Conservation (phyloP, 345 rosid species). For the Hirschfeldia incana region DNA sequence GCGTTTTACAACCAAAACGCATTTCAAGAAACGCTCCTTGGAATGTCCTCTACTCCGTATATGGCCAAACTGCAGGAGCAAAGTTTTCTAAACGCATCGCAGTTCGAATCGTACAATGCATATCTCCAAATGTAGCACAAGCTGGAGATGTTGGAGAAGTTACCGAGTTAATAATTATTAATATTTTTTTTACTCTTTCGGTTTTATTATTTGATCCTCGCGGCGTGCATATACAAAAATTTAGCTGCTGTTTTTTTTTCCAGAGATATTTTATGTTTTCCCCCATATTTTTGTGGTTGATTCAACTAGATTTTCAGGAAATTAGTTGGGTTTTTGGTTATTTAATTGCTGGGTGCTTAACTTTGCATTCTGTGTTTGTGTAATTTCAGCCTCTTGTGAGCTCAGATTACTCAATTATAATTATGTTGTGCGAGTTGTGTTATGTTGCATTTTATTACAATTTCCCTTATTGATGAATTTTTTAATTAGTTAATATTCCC, state of each 20-base stretch:
- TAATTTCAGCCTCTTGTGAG: slow-evolving; percentile 22
- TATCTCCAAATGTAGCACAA: slow-evolving; percentile 45
- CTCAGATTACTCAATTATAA: slow-evolving; percentile 6
- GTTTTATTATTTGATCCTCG: slow-evolving; percentile 17
- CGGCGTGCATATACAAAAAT: slow-evolving; percentile 30
- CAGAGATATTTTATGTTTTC: neutral
- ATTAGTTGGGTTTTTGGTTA: slow-evolving; percentile 25
- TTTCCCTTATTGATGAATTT: too few species aligned
- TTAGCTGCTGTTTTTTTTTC: slow-evolving; percentile 1
- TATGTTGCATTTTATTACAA: neutral
- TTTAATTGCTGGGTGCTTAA: slow-evolving; percentile 16
- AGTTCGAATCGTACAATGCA: slow-evolving; percentile 51
- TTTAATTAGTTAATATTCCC: too few species aligned
- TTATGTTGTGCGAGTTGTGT: slow-evolving; percentile 9
- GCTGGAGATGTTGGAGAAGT: slow-evolving; percentile 26
- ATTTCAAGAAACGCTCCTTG: slow-evolving; percentile 49
- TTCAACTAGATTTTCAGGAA: slow-evolving; percentile 26
- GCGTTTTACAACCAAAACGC: slow-evolving; percentile 47
- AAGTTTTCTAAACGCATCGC: slow-evolving; percentile 59
- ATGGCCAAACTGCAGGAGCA: slow-evolving; percentile 64
- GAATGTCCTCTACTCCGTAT: slow-evolving; percentile 52
- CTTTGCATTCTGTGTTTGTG: neutral
- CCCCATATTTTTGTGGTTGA: slow-evolving; percentile 26
- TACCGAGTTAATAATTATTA: slow-evolving; percentile 22
- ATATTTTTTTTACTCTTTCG: neutral